Base-by-base conservation (phyloP, 106 monocot species). In the Dendrobium chrysotoxum region DNA sequence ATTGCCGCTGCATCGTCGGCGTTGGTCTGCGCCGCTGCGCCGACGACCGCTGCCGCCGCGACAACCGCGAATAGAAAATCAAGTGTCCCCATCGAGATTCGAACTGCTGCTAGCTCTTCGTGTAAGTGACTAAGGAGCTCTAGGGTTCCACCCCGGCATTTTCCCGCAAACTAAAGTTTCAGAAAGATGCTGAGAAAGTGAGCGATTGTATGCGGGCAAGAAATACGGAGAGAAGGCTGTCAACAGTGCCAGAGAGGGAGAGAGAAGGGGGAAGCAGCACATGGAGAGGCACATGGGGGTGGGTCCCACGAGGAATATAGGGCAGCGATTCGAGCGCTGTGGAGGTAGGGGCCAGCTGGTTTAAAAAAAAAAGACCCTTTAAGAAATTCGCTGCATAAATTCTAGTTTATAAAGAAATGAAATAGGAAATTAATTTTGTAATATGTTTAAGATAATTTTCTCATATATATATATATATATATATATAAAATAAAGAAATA, bases 1-100 rank as follows among this genome's bases (percentile, higher is more conserved):
- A 89, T 86, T 86, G 82, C 89, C 7, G 85, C 75, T 16, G 50
- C 45, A 78, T 87, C 87, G 83, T 31, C 74, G 10, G 85, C 45
- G n/a, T 80, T 61, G 65, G 84, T 79, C 28, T 67, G 68, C 30
- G 40, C 58, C 23, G 20, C 58, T 10, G 78, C 75, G 26, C 5
- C 46, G 20, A 28, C 28, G 50, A 47, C 13, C 76, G 23, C 25
- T 21, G 40, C 45, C 20, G 47, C 47, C 26, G 47, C 13, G 26
- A 76, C 26, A 12, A 50, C 23, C 28, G 47, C 12, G 13, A 76
- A 21, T 7, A 76, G n/a, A 47, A 47, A 4, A 5, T 4, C 41
- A 18, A 20, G 18, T 6, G 46, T 11, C 23, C 26, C 28, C 76
- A 76, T 65, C 26, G 58, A 31, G 15, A 35, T 70, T 31, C 15